phyloP scores from a whole-genome alignment of 2,329 filamentous ascomycete genomes.

The Cercospora sesami region DNA sequence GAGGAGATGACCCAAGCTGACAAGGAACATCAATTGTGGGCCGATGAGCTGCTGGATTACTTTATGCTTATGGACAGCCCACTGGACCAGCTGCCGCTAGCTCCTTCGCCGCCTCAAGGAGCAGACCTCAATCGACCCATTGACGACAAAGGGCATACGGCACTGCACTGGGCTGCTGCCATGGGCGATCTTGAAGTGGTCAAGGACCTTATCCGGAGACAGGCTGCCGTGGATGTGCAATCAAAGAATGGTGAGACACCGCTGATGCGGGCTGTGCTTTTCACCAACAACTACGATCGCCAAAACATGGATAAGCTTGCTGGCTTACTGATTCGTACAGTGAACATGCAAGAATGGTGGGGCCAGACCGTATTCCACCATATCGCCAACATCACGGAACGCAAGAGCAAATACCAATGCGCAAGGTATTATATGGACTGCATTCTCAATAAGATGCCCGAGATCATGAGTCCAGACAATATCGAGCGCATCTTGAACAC shows the following conservation, averaged over 20 bases:
- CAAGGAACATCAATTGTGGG: slow-evolving; percentile 85
- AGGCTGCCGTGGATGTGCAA: slow-evolving; percentile 69
- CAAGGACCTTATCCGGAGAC: slow-evolving; percentile 78
- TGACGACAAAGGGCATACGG: slow-evolving; percentile 87
- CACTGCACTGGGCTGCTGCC: slow-evolving; percentile 93
- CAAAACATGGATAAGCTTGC: slow-evolving; percentile 83
- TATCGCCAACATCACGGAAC: slow-evolving; percentile 82
- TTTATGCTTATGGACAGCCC: slow-evolving; percentile 66
- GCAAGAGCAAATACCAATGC: slow-evolving; percentile 81
- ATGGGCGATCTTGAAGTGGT: slow-evolving; percentile 96
- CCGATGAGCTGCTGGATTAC: slow-evolving; percentile 91
- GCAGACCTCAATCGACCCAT: slow-evolving; percentile 92
- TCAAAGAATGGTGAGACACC: slow-evolving; percentile 73
- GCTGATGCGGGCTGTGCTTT: slow-evolving; percentile 89
- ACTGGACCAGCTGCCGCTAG: slow-evolving; percentile 62
- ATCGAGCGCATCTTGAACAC: slow-evolving; percentile 77
- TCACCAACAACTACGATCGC: slow-evolving; percentile 96
- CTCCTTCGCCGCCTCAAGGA: slow-evolving; percentile 78
- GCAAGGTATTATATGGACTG: slow-evolving; percentile 92
- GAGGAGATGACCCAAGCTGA: slow-evolving; percentile 63
- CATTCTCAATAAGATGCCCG: slow-evolving; percentile 81
- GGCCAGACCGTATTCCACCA: slow-evolving; percentile 92
- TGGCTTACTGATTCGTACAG: slow-evolving; percentile 77
- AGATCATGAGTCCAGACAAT: slow-evolving; percentile 71
- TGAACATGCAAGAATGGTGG: slow-evolving; percentile 74